Conservation (phyloP, 371 early-diverging fungal species). For the Mortierella polycephala region DNA sequence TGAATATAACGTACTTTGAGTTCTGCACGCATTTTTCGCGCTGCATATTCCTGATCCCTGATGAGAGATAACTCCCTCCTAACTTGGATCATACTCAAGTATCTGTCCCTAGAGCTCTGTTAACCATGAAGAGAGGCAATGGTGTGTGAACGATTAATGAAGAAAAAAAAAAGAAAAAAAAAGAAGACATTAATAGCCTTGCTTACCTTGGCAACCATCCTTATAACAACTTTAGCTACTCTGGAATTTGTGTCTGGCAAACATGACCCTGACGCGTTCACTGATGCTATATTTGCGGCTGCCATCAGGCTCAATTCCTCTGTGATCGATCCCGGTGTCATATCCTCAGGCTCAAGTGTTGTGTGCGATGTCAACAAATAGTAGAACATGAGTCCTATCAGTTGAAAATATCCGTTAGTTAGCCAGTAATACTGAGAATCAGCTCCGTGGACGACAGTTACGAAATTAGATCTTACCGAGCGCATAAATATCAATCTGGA, state of each 20-base stretch:
- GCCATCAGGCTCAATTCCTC: conserved; percentile 19
- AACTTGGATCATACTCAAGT: conserved; percentile 42
- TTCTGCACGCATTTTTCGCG: conserved; percentile 26
- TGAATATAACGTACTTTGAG: conserved; percentile 9
- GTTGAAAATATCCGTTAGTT: background rate
- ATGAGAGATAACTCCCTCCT: conserved; percentile 35
- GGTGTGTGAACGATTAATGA: background rate
- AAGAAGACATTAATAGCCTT: background rate
- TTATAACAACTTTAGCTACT: conserved; percentile 33
- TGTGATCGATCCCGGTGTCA: conserved; percentile 17
- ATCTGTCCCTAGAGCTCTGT: conserved; percentile 44
- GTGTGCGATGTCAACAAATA: conserved; percentile 39
- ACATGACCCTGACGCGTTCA: conserved; percentile 3
- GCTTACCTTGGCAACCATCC: conserved; percentile 49
- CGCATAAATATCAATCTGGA: conserved; percentile 48
- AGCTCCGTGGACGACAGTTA: background rate
- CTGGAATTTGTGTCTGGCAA: conserved; percentile 19
- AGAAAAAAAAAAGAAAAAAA: background rate
- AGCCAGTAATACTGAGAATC: background rate
- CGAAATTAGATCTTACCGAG: conserved; percentile 29
- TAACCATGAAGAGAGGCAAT: background rate
- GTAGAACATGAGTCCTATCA: conserved; percentile 45
- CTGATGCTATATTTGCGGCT: conserved; percentile 8
- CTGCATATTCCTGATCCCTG: conserved; percentile 47
- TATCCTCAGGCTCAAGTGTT: conserved; percentile 26